These are phyloP conservation scores for Talaromyces sp. DNA, from an alignment of 2,329 filamentous ascomycete species.

Conservation along the genomic window DNA sequence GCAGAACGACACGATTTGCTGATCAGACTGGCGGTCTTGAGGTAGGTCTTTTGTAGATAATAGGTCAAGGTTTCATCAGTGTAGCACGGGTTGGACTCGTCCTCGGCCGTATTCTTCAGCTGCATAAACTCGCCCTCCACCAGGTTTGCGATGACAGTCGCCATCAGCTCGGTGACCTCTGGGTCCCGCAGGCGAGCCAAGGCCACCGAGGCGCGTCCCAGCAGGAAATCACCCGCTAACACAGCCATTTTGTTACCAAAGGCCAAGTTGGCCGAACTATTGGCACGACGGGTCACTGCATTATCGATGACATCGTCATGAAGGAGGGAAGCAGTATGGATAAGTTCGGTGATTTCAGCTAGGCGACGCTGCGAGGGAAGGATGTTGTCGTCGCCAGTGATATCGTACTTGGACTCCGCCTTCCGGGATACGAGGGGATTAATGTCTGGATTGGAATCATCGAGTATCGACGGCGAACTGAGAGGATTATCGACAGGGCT, in stretches of 20 bases:
- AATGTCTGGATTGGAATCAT: slow-evolving; percentile 77
- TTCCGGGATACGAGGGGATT: slow-evolving; percentile 57
- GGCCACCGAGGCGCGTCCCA: slow-evolving; percentile 90
- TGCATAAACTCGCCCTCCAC: slow-evolving; percentile 99
- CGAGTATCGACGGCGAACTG: slow-evolving; percentile 64
- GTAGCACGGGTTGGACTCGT: slow-evolving; percentile 82
- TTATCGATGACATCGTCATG: slow-evolving; percentile 99
- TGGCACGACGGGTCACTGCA: slow-evolving; percentile 79
- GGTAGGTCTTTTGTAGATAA: slow-evolving; percentile 96
- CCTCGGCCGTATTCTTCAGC: slow-evolving; percentile 89
- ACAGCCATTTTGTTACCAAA: slow-evolving; percentile 99
- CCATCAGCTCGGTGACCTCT: slow-evolving; percentile 90
- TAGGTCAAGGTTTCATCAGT: slow-evolving; percentile 88
- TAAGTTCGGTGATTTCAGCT: slow-evolving; percentile 95
- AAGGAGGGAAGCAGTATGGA: slow-evolving; percentile 92
- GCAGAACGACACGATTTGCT: slow-evolving; percentile 93
- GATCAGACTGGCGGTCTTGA: slow-evolving; percentile 94
- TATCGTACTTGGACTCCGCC: slow-evolving; percentile 38
- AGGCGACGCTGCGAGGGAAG: slow-evolving; percentile 90
- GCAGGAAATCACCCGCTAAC: slow-evolving; percentile 91
- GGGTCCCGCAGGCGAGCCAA: slow-evolving; percentile 86
- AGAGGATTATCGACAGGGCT: slow-evolving; percentile 62
- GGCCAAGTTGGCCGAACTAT: slow-evolving; percentile 85
- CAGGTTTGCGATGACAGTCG: slow-evolving; percentile 95
- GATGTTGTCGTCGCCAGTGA: slow-evolving; percentile 61